Percentiles rank a stretch among this genome's conserved stretches.
Evolutionary conservation across 192 early-diverging fungal species (phyloP).

Genomic region (Coemansia sp.): DNA sequence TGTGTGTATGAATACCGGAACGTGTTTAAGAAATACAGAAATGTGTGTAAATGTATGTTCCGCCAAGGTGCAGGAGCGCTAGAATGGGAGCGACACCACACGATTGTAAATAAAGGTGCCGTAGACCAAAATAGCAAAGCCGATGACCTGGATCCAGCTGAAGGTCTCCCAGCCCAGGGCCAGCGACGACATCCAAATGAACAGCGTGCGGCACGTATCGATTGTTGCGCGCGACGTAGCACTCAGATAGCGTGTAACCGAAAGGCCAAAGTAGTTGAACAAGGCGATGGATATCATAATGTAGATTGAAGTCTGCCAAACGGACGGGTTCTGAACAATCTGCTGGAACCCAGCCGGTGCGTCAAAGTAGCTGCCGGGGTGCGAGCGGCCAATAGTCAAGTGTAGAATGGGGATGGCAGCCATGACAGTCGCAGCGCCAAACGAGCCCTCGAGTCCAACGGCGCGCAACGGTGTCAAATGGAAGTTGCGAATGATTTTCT

Average conservation of each 20-base stretch:
- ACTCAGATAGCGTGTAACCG: constrained; percentile 79
- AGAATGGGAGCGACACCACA: constrained; percentile 58
- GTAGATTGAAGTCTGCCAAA: constrained; percentile 74
- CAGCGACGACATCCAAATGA: constrained; percentile 92
- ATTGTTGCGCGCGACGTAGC: constrained; percentile 94
- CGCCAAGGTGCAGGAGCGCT: neutral
- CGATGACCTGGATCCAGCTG: constrained; percentile 88
- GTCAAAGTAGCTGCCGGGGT: constrained; percentile 83
- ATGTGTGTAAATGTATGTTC: neutral
- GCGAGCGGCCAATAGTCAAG: constrained; percentile 61
- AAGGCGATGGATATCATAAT: constrained; percentile 91
- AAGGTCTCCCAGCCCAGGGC: constrained; percentile 95
- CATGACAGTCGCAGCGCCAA: constrained; percentile 76
- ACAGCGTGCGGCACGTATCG: constrained; percentile 92
- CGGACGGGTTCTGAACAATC: constrained; percentile 59
- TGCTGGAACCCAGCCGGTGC: constrained; percentile 71
- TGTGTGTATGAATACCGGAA: neutral
- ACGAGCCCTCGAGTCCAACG: constrained; percentile 90
- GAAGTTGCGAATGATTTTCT: constrained; percentile 84
- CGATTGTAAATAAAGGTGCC: constrained; percentile 93
- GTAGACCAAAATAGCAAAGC: constrained; percentile 67
- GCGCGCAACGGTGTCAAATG: constrained; percentile 81
- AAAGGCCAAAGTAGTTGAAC: constrained; percentile 95
- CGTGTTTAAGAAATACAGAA: neutral
- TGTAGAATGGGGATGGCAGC: constrained; percentile 76